A percentile compares a stretch with the other conserved stretches of the same genome.
phyloP scores from a whole-genome alignment of 2,329 filamentous ascomycete species.

The Apiospora saccharicola region DNA sequence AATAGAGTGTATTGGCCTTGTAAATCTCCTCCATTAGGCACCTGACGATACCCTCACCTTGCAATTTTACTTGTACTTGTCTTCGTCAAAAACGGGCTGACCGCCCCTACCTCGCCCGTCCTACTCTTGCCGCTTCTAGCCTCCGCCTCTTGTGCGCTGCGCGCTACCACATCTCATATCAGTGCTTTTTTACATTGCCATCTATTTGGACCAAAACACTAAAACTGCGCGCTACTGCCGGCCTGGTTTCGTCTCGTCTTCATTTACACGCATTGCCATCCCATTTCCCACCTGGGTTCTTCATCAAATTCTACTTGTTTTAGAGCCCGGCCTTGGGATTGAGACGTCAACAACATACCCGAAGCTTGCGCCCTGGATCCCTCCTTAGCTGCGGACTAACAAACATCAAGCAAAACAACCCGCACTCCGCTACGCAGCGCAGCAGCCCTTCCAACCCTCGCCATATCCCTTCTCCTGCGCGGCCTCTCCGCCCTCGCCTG shows the following conservation, averaged over 20 bases:
- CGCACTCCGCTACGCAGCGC: neutral
- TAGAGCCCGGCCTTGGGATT: conserved; percentile 16
- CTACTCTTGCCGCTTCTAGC: conserved; percentile 9
- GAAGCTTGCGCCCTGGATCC: conserved; percentile 2
- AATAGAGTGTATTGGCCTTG: conserved; percentile 24
- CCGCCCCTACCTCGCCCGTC: neutral
- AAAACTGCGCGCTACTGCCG: conserved; percentile 12
- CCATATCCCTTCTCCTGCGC: neutral
- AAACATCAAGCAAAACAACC: conserved; percentile 7
- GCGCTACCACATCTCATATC: conserved; percentile 19
- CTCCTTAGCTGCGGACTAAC: conserved; percentile 7
- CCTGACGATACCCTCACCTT: conserved; percentile 17
- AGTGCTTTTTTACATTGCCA: conserved; percentile 17
- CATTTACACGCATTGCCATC: conserved; percentile 17
- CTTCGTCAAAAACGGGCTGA: neutral
- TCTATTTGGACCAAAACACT: conserved; percentile 17
- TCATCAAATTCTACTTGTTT: conserved; percentile 21
- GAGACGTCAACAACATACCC: neutral
- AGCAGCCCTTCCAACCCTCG: neutral
- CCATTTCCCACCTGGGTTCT: conserved; percentile 4
- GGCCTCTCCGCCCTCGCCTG: neutral
- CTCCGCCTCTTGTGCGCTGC: conserved; percentile 23
- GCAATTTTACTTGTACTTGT: conserved; percentile 7
- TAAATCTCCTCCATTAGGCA: conserved; percentile 12
- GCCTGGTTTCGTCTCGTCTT: conserved; percentile 6